Base-by-base conservation (phyloP, 1,284 basidiomycete genomes). In the Ganoderma lingzhi region DNA sequence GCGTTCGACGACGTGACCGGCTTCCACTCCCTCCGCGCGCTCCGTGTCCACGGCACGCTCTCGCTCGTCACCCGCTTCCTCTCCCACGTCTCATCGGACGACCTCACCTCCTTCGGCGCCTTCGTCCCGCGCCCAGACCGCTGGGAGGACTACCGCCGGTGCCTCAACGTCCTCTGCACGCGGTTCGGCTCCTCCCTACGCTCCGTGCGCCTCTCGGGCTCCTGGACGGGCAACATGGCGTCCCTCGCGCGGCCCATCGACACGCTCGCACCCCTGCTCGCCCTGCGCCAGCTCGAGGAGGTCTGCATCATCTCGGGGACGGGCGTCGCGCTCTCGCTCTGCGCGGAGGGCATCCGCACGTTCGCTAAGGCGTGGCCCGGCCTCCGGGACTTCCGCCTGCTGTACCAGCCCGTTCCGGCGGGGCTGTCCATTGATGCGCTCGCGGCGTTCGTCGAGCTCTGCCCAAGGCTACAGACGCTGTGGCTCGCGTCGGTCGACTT, bases 401-500 rank as follows among this genome's bases (percentile, higher is more conserved):
- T 70, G 3, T 70, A 70, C 66, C 63, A 65, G 39, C 37, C 69
- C 37, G 63, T 64, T 8, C 63, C 58, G 28, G 45, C 60, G 12
- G 55, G 35, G 63, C 69, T 70, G 35, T 66, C 69, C 30, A 62
- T 68, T 55, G 63, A 65, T 44, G 63, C 69, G 37, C 69, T 70
- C 19, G 37, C 39, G 12, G 63, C 63, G 30, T 67, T 70, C 45
- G 69, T 61, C 6, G 55, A 28, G 44, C 69, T 65, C 48, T 70
- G 69, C 30, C 69, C 69, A 9, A 48, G 17, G 8, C 62, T 70
- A 42, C 66, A 48, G 42, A 67, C 69, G 59, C 63, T 70, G 35
- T 65, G 63, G 66, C 66, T 70, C 44, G 63, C 69, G 17, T 70
- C 69, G 42, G 64, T 70, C 35, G 69, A 70, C 61, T 41, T 70